Evolutionary conservation across 2,329 filamentous ascomycete species (phyloP).

Genomic region (Botrytis paeoniae): DNA sequence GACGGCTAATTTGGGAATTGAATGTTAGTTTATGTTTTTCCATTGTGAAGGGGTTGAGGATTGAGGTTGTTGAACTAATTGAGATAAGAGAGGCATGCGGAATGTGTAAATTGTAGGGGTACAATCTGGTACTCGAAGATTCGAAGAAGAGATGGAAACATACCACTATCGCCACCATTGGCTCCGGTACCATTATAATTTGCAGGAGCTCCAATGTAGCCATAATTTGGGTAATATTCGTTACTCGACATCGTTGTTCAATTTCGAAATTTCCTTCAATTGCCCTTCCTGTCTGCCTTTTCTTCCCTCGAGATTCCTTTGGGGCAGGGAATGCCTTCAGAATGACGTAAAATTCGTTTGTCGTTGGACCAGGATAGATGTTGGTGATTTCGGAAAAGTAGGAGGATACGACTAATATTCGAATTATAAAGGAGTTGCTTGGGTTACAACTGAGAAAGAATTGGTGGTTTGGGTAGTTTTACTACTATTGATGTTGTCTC

Average conservation of each 20-base stretch:
- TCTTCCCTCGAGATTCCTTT: not conserved
- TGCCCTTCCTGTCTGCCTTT: not conserved
- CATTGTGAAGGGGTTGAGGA: not conserved
- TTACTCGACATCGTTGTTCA: not conserved
- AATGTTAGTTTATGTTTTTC: constrained; percentile 12
- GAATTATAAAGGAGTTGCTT: not conserved
- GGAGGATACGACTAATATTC: not conserved
- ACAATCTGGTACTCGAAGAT: not conserved
- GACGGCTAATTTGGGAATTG: constrained; percentile 51
- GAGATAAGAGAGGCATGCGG: not conserved
- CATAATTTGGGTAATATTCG: constrained; percentile 43
- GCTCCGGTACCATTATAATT: constrained; percentile 58
- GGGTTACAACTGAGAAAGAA: not conserved
- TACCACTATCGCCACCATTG: constrained; percentile 40
- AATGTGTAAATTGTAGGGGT: not conserved
- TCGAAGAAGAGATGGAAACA: constrained; percentile 19
- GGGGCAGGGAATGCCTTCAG: not conserved
- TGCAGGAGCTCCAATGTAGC: constrained; percentile 55
- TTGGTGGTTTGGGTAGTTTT: not conserved
- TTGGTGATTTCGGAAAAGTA: not conserved
- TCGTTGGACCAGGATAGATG: not conserved
- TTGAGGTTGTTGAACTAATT: not conserved
- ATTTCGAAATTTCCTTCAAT: constrained; percentile 1
- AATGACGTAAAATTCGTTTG: not conserved
- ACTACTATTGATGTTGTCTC: not conserved